phyloP scores from a whole-genome alignment of 129 eudicot species.

The Apium graveolens region DNA sequence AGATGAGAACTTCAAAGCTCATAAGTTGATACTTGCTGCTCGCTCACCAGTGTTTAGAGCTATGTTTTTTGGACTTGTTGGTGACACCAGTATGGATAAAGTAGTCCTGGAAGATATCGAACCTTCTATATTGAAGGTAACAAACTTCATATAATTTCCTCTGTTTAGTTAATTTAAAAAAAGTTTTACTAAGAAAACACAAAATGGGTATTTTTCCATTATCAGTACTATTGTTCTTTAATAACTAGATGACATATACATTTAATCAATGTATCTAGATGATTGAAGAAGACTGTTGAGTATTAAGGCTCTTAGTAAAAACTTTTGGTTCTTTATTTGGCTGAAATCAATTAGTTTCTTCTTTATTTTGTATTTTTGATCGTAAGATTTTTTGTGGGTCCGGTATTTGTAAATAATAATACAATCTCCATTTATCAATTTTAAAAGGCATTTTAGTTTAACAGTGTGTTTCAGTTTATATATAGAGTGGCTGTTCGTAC shows the following conservation, averaged over 20 bases:
- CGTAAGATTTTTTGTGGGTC: no score
- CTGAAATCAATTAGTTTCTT: no score
- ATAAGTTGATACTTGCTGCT: constrained; percentile 79
- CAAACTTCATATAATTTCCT: background rate
- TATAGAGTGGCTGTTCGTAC: background rate
- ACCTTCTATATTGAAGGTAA: constrained; percentile 87
- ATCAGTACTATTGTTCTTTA: background rate
- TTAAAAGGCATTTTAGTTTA: background rate
- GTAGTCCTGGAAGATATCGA: constrained; percentile 67
- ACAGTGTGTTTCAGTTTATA: background rate
- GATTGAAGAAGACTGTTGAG: background rate
- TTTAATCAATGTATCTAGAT: background rate
- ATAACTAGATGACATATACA: background rate
- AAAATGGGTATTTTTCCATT: background rate
- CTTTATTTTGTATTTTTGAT: no score
- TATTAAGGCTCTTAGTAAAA: background rate
- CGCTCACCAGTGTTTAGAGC: constrained; percentile 97
- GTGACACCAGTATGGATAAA: constrained; percentile 49
- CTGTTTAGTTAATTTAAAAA: background rate
- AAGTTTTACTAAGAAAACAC: no score
- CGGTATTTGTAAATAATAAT: no score
- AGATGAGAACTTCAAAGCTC: constrained; percentile 69
- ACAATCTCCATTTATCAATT: background rate
- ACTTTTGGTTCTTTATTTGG: background rate
- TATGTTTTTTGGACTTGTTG: constrained; percentile 85